Evolutionary conservation across 169 alveolate genomes (phyloP), one percentile per base, ranked within the genome.

Genomic region (Eimeria praecox): DNA sequence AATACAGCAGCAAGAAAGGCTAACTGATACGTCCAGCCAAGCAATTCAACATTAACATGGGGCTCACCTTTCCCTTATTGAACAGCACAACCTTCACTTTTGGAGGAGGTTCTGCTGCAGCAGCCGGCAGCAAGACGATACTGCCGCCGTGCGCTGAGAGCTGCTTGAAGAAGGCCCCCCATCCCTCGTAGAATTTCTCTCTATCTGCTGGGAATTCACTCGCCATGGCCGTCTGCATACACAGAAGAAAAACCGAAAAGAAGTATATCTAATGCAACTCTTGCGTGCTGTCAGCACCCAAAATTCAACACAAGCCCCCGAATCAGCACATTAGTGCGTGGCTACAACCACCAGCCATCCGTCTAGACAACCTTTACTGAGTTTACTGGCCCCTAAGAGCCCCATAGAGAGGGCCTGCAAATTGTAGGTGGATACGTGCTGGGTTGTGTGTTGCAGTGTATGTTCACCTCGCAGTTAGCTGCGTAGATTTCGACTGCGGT

Each of bases 121-220:
- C 82, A 3, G 95, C 95, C 22, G 95, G 95, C 8, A 92, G 95
- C 24, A 92, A 64, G 18, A 59, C 83, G 1, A 92, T 85, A 40
- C 80, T 56, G 38, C 95, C 95, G 14, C 69, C 95, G 56, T 40
- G 54, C n/a, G 95, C 78, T 10, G 86, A 85, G 22, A 92, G 83
- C 91, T 77, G 91, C 95, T 92, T 92, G 69, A 77, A 49, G 54
- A 92, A 92, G 24, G 95, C 16, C 5, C 86, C 95, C 92, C 90
- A 92, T 8, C 95, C 95, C 35, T 92, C 91, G 83, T 92, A 92
- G 85, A 33, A 92, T 56, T 54, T 77, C 69, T 24, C 64, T 18
- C 95, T 54, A 24, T 92, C 95, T 27, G 95, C 91, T 22, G 87
- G 91, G 52, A 92, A 92, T 24, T 69, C 87, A 56, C 95, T 92